Evolutionary conservation across 345 rosid species (phyloP), one percentile per base, ranked within the genome.

Genomic region (Boechera divaricarpa): DNA sequence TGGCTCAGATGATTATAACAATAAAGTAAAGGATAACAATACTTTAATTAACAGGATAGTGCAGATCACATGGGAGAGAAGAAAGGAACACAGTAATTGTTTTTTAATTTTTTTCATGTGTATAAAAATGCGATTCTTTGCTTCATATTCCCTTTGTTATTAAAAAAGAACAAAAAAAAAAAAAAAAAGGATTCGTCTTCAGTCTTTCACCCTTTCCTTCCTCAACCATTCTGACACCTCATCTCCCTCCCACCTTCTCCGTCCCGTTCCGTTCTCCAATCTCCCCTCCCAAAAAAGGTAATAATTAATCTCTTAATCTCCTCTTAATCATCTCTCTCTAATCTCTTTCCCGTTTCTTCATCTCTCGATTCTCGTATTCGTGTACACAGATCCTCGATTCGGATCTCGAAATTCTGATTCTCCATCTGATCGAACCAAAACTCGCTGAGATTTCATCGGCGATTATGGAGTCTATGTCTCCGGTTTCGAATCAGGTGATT

Each of bases 401-500:
- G 10, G 60, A 77, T 69, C 57, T 59, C n/a, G 6, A 28, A 3
- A 29, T 13, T 63, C 54, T 2, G 67, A 48, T 64, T 31, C 55
- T 47, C n/a, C n/a, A 64, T 51, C 38, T 12, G 44, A 58, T 18
- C 63, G 29, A 28, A 2, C 29, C 29, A 28, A 21, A 21, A 21
- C 24, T 21, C 24, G 24, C 1, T 21, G 24, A 21, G 24, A 21
- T 58, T 67, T 41, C 10, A 53, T 26, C 53, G 48, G 44, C 24
- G 16, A 21, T 36, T 45, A 70, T 73, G 78, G 74, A 72, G 0
- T 73, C 82, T 15, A 16, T 35, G 5, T 67, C 80, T 65, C 76
- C 77, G 81, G 78, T 86, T 48, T 75, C 87, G 77, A 80, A 81
- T 77, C 84, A 68, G 33, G 3, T 81, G 12, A 73, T 68, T 28